Evolutionary conservation across 768 basidiomycete species (phyloP).

Genomic region (Xanthoconium stramineum): DNA sequence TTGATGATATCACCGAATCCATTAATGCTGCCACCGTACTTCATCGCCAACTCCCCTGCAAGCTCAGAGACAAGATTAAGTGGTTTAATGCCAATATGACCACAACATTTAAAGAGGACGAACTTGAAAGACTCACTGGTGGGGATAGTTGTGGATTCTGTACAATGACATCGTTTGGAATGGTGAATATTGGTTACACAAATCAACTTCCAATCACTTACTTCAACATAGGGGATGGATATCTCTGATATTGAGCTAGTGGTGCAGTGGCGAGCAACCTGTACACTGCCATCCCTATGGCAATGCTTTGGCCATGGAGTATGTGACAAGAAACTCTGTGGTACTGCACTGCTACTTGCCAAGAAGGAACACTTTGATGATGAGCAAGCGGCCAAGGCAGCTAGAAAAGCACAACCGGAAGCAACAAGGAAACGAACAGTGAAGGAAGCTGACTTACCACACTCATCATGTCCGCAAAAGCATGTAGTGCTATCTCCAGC

Average conservation of each 20-base stretch:
- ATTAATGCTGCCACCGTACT: no score
- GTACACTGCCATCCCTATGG: neutral
- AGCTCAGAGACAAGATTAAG: neutral
- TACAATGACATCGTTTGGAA: neutral
- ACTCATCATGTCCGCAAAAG: neutral
- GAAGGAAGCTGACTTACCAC: neutral
- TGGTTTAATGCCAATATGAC: neutral
- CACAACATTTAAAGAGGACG: neutral
- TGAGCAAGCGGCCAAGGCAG: neutral
- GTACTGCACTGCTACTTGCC: neutral
- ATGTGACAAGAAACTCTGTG: neutral
- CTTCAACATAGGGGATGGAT: neutral
- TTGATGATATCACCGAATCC: neutral
- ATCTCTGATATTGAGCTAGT: neutral
- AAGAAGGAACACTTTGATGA: neutral
- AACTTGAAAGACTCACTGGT: neutral
- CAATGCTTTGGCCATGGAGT: neutral
- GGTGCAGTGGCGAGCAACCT: neutral
- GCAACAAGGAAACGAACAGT: neutral
- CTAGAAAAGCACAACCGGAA: neutral
- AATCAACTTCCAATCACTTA: neutral
- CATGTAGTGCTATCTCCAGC: no score
- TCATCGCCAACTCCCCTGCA: no score
- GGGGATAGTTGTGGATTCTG: neutral
- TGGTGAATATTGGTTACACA: neutral